phyloP scores from a whole-genome alignment of 164 flowering plant genomes.

The Platanus orientalis region DNA sequence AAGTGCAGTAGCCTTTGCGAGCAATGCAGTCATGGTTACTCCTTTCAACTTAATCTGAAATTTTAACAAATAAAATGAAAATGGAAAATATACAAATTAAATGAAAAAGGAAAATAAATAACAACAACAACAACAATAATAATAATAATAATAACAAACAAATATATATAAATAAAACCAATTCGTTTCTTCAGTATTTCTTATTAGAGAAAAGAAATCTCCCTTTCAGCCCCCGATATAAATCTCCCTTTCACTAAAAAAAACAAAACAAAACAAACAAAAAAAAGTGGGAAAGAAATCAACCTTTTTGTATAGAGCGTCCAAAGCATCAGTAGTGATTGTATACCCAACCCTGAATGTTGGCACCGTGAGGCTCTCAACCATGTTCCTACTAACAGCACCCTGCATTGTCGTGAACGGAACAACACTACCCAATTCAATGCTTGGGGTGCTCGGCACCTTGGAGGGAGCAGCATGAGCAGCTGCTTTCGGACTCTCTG shows the following conservation, averaged over 20 bases:
- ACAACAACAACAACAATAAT: too few relatives aligned
- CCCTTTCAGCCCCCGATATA: too few relatives aligned
- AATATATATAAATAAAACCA: too few relatives aligned
- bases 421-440: conserved; percentile 56
- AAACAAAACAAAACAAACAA: neutral
- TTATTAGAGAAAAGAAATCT: neutral
- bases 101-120: neutral
- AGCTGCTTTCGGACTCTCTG: conserved; percentile 16
- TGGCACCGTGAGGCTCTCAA: conserved; percentile 84
- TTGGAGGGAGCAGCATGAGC: conserved; percentile 5
- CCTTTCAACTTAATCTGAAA: conserved; percentile 87
- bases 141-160: neutral
- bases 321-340: conserved; percentile 80
- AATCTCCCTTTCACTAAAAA: too few relatives aligned
- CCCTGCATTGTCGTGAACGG: conserved; percentile 92
- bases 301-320: conserved; percentile 92
- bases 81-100: neutral
- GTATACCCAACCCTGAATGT: conserved; percentile 96
- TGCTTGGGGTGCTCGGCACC: conserved; percentile 18
- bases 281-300: neutral
- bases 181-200: neutral
- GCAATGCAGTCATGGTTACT: conserved; percentile 95
- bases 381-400: conserved; percentile 91
- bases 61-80: conserved; percentile 1
- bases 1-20: conserved; percentile 96